Base-by-base conservation (phyloP, 2,329 filamentous ascomycete species). In the Metarhizium guizhouense region DNA sequence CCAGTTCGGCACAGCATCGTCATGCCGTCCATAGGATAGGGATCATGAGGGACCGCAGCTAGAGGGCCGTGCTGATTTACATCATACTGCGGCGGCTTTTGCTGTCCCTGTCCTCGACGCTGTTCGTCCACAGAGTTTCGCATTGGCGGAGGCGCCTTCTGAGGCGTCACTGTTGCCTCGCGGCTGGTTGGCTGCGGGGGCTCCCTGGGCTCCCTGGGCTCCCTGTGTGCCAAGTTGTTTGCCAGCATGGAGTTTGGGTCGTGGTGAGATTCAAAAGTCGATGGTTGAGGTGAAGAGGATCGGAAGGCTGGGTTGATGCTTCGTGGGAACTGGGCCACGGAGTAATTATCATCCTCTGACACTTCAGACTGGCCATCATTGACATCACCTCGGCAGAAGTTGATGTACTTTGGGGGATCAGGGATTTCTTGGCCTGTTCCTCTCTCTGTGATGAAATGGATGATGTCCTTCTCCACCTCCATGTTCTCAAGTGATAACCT, bases 371-470 rank as follows among this genome's bases (percentile, higher is more conserved):
- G 84, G 42, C 83, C 85, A 63, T 99, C 94, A 54, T 85, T 79
- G 49, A 86, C 73, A 68, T 96, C 92, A 16, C 93, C 94, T 11
- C 94, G 87, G 69, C 90, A 95, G 71, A 97, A 99, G 76, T 99
- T 96, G 82, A 99, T 96, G 70, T 96, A 99, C 70, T 91, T 96
- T 47, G 94, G 94, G 29, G 94, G 84, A 69, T 96, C 94, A 1
- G 94, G 95, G 50, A 99, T 99, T 70, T 99, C 95, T 70, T 97
- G 93, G 5, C 94, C 92, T 3, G 94, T 99, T 25, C 93, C 93
- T 60, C 75, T 82, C 51, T 95, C 91, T 59, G 81, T 87, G 73
- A 99, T 99, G 74, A 99, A 99, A 59, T 73, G 76, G 25, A 84
- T 75, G 59, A 99, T 96, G 68, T 99, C 95, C 70, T 93, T 95